phyloP scores from a whole-genome alignment of 176 grass and related monocot genomes.

The Juncus inflexus region DNA sequence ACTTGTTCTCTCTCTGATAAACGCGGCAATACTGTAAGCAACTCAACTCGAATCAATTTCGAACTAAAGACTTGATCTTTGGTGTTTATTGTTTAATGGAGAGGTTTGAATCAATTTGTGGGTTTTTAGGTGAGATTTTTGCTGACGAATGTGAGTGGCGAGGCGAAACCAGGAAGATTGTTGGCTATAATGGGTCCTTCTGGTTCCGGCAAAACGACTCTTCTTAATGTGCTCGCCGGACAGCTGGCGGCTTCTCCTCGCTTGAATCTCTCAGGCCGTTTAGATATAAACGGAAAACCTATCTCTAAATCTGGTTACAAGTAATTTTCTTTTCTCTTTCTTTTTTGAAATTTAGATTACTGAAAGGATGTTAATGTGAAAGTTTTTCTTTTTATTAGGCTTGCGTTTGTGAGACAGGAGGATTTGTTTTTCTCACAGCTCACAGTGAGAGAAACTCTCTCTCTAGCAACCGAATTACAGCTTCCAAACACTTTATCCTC shows the following conservation, averaged over 20 bases:
- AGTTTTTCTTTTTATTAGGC: conserved; percentile 31
- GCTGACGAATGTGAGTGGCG: conserved; percentile 62
- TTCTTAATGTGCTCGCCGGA: conserved; percentile 85
- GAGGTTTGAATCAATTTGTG: neutral
- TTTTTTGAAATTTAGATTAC: neutral
- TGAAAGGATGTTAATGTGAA: neutral
- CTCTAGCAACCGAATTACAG: conserved; percentile 84
- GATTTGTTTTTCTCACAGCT: conserved; percentile 92
- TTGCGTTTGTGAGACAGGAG: conserved; percentile 81
- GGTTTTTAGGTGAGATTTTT: conserved; percentile 66
- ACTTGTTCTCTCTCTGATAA: conserved; percentile 81
- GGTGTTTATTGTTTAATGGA: neutral
- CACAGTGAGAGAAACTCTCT: conserved; percentile 73
- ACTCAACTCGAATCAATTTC: too few relatives aligned
- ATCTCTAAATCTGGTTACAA: conserved; percentile 52
- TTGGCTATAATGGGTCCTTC: conserved; percentile 88
- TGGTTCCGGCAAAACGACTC: conserved; percentile 82
- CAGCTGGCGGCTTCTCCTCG: conserved; percentile 60
- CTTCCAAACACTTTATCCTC: conserved; percentile 51
- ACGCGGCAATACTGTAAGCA: conserved; percentile 51
- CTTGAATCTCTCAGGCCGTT: conserved; percentile 59
- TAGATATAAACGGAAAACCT: conserved; percentile 55
- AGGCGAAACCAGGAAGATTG: conserved; percentile 76
- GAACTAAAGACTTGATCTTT: too few relatives aligned
- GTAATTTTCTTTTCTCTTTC: conserved; percentile 36